Evolutionary conservation across 192 early-diverging fungal genomes (phyloP), one percentile per base, ranked within the genome.

Genomic region (Lobosporangium transversale): DNA sequence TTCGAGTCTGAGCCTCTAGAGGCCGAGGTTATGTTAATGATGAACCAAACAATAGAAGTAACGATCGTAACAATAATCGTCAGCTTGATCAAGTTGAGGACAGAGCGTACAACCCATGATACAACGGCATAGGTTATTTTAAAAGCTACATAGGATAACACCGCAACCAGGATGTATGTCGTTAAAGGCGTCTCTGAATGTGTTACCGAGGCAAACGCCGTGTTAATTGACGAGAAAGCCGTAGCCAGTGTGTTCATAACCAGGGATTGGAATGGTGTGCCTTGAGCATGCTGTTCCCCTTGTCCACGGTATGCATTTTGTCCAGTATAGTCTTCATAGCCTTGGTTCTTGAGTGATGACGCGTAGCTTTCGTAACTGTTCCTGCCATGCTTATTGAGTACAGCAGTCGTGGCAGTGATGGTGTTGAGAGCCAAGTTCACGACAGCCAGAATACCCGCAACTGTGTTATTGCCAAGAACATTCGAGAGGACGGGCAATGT

Each of bases 401-500:
- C 26, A 2, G 51, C 45, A 4, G 64, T 58, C 11, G 64, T 40
- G 3, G 42, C 23, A 24, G 42, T 55, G 40, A 67, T 20, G 10
- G 73, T 62, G 53, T 67, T 57, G 58, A 76, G 43, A 23, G 73
- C 59, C 21, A 76, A 32, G 45, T 44, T 67, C 29, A 67, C 43
- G 30, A 62, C 65, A 9, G 73, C 48, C 53, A 76, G 37, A 4
- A 76, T 5, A 24, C 73, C 64, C 20, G 73, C 73, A 23, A 61
- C 65, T 9, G 73, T 67, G 53, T 58, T 62, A 53, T 76, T 62
- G 64, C 73, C 73, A 17, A 76, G 64, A 15, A 76, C 35, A 26
- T 30, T 55, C n/a, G 73, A 76, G 26, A 76, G 57, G 7, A 75
- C 12, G 18, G 70, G 70, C 20, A 75, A 37, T 14, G 63, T 60